phyloP scores from a whole-genome alignment of 148 eudicot genomes.

The Vaccinium myrtillus region DNA sequence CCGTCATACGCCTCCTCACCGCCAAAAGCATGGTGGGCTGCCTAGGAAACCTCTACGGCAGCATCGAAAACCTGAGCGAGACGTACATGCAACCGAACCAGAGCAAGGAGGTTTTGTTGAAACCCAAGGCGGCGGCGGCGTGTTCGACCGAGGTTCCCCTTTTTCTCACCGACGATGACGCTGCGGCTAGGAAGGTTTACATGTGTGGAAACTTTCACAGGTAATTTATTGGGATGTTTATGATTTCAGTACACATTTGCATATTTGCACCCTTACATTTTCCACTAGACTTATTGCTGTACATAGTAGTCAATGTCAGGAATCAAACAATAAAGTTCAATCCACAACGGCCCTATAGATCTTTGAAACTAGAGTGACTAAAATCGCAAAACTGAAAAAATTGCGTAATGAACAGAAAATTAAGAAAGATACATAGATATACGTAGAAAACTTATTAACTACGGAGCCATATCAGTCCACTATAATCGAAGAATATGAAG shows the following conservation, averaged over 20 bases:
- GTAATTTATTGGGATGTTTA: neutral
- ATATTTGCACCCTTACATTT: too few relatives aligned
- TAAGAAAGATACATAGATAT: too few relatives aligned
- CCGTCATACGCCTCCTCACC: slow-evolving; percentile 16
- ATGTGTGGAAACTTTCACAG: neutral
- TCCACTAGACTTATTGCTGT: too few relatives aligned
- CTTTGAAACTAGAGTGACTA: too few relatives aligned
- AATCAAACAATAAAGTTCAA: too few relatives aligned
- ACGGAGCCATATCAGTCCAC: too few relatives aligned
- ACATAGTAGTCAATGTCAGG: too few relatives aligned
- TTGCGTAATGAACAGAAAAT: too few relatives aligned
- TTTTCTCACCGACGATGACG: neutral
- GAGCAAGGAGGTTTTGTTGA: slow-evolving; percentile 14
- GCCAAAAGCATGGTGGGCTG: slow-evolving; percentile 24
- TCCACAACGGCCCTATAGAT: too few relatives aligned
- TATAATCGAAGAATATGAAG: too few relatives aligned
- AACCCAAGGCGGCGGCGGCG: neutral
- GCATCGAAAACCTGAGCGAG: slow-evolving; percentile 19
- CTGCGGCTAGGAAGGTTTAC: neutral
- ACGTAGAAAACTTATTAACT: too few relatives aligned
- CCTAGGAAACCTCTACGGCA: slow-evolving; percentile 15
- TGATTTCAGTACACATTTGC: neutral
- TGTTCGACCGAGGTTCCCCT: neutral
- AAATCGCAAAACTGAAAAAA: too few relatives aligned
- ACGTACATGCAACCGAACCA: neutral